phyloP scores from a whole-genome alignment of 768 basidiomycete species.

The Russula earlei region DNA sequence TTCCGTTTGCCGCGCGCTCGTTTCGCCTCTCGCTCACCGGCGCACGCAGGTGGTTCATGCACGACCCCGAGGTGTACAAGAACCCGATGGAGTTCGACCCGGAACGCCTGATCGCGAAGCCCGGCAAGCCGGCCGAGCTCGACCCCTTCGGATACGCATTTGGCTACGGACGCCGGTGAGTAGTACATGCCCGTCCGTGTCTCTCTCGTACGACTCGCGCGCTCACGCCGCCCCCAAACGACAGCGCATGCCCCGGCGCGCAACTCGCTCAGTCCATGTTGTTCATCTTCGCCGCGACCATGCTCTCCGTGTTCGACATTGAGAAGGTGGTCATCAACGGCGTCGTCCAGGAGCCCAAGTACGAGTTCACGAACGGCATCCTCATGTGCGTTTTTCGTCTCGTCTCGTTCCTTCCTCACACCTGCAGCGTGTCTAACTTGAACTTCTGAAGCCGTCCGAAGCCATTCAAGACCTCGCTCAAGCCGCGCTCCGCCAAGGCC shows the following conservation, averaged over 20 bases:
- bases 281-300: conserved; percentile 16
- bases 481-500: conserved; percentile 19
- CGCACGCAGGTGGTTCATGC: conserved; percentile 23
- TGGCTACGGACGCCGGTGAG: conserved; percentile 25
- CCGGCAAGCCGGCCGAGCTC: conserved; percentile 16
- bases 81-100: conserved; percentile 26
- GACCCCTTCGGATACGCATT: conserved; percentile 21
- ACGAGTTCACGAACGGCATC: conserved; percentile 15
- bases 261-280: conserved; percentile 20
- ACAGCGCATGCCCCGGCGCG: conserved; percentile 18
- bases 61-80: conserved; percentile 25
- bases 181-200: background rate
- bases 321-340: conserved; percentile 13
- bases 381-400: conserved; percentile 12
- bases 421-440: background rate
- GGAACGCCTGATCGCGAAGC: conserved; percentile 23
- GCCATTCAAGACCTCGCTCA: conserved; percentile 21
- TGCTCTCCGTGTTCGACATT: conserved; percentile 20
- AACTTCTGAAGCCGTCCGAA: conserved; percentile 17
- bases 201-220: background rate
- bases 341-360: conserved; percentile 16
- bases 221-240: background rate
- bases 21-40: background rate
- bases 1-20: background rate
- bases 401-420: background rate